Evolutionary conservation across 2,329 filamentous ascomycete genomes (phyloP).

Genomic region (Fusarium brachygibbosum): DNA sequence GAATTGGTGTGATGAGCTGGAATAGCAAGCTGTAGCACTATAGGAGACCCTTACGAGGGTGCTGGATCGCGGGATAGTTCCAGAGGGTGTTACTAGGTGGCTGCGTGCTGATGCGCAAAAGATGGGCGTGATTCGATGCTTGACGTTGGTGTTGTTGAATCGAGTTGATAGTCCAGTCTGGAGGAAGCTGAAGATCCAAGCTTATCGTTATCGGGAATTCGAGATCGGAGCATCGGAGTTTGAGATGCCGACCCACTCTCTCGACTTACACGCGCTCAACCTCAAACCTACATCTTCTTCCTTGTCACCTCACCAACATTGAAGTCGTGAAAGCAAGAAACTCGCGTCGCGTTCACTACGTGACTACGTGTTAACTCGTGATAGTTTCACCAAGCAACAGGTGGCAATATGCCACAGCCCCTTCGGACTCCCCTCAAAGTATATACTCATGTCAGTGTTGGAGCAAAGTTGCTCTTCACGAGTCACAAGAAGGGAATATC

Average conservation of each 20-base stretch:
- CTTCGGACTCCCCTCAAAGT: conserved; percentile 6
- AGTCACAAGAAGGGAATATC: not conserved
- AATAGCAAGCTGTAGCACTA: conserved; percentile 13
- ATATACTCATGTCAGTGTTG: not conserved
- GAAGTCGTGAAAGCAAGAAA: not conserved
- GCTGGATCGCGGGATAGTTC: too few relatives aligned
- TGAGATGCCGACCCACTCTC: conserved; percentile 19
- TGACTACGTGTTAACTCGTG: too few relatives aligned
- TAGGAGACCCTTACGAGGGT: not conserved
- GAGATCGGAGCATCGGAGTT: conserved; percentile 37
- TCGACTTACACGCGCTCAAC: conserved; percentile 10
- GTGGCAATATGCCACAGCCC: not conserved
- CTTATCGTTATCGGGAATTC: conserved; percentile 38
- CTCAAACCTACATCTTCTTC: not conserved
- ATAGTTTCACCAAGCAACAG: not conserved
- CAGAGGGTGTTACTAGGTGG: not conserved
- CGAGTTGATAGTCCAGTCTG: not conserved
- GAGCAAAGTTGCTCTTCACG: conserved; percentile 13
- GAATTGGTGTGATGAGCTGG: conserved; percentile 19
- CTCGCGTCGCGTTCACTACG: too few relatives aligned
- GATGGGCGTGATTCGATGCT: not conserved
- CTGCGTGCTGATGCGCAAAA: conserved; percentile 6
- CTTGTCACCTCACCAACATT: not conserved
- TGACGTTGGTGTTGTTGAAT: conserved; percentile 5
- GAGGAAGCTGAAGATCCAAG: conserved; percentile 23